Evolutionary conservation across 495 filamentous ascomycete genomes (phyloP).

Genomic region (Massariosphaeria phaeospora): DNA sequence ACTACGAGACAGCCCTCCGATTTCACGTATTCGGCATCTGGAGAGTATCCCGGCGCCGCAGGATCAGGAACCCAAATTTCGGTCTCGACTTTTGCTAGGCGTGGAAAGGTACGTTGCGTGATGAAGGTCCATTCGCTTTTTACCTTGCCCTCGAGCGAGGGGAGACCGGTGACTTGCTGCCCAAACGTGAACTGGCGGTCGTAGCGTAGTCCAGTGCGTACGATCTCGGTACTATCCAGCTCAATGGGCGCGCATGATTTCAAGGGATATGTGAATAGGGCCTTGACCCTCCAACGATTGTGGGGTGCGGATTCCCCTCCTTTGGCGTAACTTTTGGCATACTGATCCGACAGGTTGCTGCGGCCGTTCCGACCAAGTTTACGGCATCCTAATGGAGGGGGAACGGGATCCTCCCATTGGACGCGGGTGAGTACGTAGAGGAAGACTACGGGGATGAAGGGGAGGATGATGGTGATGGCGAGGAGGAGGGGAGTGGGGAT

Average conservation of each 20-base stretch:
- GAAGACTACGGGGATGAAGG: constrained; percentile 8
- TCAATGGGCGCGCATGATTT: constrained; percentile 85
- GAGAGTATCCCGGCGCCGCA: constrained; percentile 44
- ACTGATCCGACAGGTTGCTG: constrained; percentile 30
- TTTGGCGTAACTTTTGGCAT: constrained; percentile 16
- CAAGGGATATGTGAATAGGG: constrained; percentile 80
- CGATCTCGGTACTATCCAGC: constrained; percentile 58
- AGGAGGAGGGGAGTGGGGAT: constrained; percentile 6
- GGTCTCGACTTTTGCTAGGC: constrained; percentile 66
- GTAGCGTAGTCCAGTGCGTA: constrained; percentile 68
- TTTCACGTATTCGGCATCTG: constrained; percentile 46
- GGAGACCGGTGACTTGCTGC: constrained; percentile 51
- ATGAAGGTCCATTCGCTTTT: constrained; percentile 67
- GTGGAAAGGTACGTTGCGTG: constrained; percentile 70
- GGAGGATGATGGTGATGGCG: constrained; percentile 12
- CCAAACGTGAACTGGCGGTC: constrained; percentile 85
- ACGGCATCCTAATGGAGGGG: constrained; percentile 28
- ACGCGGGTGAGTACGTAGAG: constrained; percentile 14
- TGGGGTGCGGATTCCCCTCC: background rate
- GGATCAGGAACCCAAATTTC: constrained; percentile 78
- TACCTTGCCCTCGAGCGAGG: constrained; percentile 37
- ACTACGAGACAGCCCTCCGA: constrained; percentile 53
- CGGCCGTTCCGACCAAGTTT: constrained; percentile 19
- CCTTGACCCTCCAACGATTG: constrained; percentile 60
- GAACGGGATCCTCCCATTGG: constrained; percentile 5